These are phyloP conservation scores for Plectosphaerella sp. DNA, from an alignment of 2,329 filamentous ascomycete species.

Conservation along the genomic window DNA sequence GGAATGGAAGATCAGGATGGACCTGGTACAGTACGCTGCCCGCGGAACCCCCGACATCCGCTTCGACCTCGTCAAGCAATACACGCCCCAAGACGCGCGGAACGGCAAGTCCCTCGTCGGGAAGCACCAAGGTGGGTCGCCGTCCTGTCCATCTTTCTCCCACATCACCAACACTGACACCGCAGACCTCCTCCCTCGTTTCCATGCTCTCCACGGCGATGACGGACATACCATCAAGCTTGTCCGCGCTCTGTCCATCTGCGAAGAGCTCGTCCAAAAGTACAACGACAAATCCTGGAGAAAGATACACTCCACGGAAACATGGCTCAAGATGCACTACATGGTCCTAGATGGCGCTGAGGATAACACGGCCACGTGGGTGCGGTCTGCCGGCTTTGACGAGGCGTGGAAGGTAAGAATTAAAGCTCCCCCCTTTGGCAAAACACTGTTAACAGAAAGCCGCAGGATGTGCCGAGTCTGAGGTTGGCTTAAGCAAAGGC, in stretches of 20 bases:
- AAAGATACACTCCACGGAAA: slow-evolving; percentile 45
- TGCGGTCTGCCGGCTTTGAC: slow-evolving; percentile 57
- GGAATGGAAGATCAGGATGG: slow-evolving; percentile 76
- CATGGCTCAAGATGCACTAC: slow-evolving; percentile 58
- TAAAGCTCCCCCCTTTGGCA: no score
- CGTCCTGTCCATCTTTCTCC: not conserved
- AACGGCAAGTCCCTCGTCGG: slow-evolving; percentile 31
- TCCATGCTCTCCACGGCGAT: slow-evolving; percentile 49
- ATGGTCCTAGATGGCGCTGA: slow-evolving; percentile 61
- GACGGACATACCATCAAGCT: slow-evolving; percentile 83
- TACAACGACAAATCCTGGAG: slow-evolving; percentile 45
- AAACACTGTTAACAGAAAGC: no score
- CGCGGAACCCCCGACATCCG: slow-evolving; percentile 58
- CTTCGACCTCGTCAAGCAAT: slow-evolving; percentile 53
- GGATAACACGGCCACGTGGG: slow-evolving; percentile 49
- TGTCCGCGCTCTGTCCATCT: slow-evolving; percentile 63
- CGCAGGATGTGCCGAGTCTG: no score
- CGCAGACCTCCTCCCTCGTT: slow-evolving; percentile 38
- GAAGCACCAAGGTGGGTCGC: slow-evolving; percentile 37
- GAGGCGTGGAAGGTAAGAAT: slow-evolving; percentile 55
- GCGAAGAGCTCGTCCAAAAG: slow-evolving; percentile 41
- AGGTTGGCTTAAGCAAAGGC: no score
- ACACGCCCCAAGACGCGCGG: slow-evolving; percentile 44
- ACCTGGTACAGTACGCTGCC: slow-evolving; percentile 70
- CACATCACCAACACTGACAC: slow-evolving; percentile 4